phyloP scores from a whole-genome alignment of 2,329 filamentous ascomycete species.

The Botrytis sinoallii region DNA sequence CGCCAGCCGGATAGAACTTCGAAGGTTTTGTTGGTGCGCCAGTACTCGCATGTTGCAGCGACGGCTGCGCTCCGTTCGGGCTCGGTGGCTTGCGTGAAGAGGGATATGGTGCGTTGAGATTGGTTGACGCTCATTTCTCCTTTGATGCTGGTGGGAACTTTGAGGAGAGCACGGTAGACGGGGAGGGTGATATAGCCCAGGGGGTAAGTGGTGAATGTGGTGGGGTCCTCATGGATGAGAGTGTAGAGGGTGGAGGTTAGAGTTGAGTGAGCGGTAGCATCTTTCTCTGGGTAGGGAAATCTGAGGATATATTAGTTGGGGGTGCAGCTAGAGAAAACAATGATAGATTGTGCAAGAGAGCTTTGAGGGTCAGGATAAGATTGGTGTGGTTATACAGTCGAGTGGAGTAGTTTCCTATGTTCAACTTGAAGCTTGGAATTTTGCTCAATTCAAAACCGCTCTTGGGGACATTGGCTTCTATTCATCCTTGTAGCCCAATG shows the following conservation, averaged over 20 bases:
- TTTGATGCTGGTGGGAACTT: conserved; percentile 49
- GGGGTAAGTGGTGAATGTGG: conserved; percentile 49
- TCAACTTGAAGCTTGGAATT: neutral
- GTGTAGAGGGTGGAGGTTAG: conserved; percentile 64
- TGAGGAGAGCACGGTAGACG: conserved; percentile 49
- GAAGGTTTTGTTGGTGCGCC: conserved; percentile 71
- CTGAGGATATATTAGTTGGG: conserved; percentile 43
- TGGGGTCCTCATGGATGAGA: conserved; percentile 57
- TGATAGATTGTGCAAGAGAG: neutral
- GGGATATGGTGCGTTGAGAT: conserved; percentile 57
- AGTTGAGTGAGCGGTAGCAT: conserved; percentile 54
- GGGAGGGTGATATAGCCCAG: conserved; percentile 59
- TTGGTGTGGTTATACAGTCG: neutral
- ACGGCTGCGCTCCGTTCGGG: conserved; percentile 58
- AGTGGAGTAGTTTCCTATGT: neutral
- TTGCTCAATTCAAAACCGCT: neutral
- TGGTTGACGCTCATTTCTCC: conserved; percentile 61
- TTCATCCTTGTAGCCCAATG: neutral
- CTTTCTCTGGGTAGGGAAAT: conserved; percentile 70
- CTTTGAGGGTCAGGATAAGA: neutral
- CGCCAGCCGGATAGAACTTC: conserved; percentile 75
- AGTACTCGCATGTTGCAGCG: conserved; percentile 58
- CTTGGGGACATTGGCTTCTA: neutral
- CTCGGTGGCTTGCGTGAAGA: conserved; percentile 56
- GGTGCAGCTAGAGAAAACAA: neutral